These are phyloP conservation scores for Fusarium virguliforme DNA, from an alignment of 2,329 filamentous ascomycete genomes.

Conservation along the genomic window DNA sequence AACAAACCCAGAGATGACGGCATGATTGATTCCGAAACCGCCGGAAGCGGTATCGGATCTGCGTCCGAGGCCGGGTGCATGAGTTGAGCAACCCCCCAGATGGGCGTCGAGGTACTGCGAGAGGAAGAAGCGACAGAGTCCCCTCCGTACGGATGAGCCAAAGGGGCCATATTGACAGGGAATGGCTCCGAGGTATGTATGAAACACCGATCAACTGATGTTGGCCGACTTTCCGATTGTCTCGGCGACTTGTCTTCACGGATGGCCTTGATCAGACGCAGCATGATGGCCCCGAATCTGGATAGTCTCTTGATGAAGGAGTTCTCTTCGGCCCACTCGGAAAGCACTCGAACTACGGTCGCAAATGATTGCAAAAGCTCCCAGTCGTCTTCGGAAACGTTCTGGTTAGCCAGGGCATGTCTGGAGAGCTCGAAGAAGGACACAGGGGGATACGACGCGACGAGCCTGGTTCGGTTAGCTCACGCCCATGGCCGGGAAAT, in stretches of 20 bases:
- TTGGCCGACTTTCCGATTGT: neutral
- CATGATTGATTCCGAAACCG: neutral
- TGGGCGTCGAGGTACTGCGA: constrained; percentile 21
- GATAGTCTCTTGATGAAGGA: constrained; percentile 19
- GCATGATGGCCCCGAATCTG: constrained; percentile 12
- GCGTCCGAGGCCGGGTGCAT: constrained; percentile 3
- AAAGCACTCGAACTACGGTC: neutral
- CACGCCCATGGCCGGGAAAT: neutral
- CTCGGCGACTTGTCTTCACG: constrained; percentile 4
- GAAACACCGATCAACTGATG: constrained; percentile 1
- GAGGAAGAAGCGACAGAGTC: constrained; percentile 20
- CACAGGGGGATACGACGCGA: constrained; percentile 27
- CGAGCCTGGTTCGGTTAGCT: constrained; percentile 4
- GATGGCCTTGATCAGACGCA: constrained; percentile 5
- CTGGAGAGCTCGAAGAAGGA: constrained; percentile 25
- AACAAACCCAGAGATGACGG: constrained; percentile 11
- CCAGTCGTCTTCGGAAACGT: constrained; percentile 2
- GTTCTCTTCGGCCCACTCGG: constrained; percentile 20
- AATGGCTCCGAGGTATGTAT: constrained; percentile 11
- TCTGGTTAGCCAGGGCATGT: constrained; percentile 7
- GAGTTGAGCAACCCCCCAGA: constrained; percentile 18
- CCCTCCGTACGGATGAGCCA: constrained; percentile 11
- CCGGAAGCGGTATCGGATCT: constrained; percentile 2
- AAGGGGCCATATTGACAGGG: neutral
- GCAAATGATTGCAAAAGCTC: constrained; percentile 7